Percentiles rank a stretch among this genome's conserved stretches.
Conservation (phyloP, 2,329 filamentous ascomycete species). For the Sphaerulina vaccinii region DNA sequence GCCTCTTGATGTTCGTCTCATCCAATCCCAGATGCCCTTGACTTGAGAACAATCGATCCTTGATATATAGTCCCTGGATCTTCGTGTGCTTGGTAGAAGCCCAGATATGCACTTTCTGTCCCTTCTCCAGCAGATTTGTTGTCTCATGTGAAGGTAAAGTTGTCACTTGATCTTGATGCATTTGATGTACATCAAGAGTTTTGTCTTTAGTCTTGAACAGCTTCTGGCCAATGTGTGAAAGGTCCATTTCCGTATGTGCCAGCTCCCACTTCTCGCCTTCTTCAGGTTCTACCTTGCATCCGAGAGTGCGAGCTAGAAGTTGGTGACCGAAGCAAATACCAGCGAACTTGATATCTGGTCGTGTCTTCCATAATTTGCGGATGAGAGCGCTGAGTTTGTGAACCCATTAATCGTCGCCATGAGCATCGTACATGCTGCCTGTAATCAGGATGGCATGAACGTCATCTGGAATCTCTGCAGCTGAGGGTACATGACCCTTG, state of each 20-base stretch:
- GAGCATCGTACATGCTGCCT: constrained; percentile 50
- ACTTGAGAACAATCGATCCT: constrained; percentile 46
- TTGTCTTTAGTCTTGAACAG: constrained; percentile 42
- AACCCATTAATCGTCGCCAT: constrained; percentile 48
- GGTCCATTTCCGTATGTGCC: constrained; percentile 43
- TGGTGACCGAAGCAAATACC: constrained; percentile 53
- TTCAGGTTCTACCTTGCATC: constrained; percentile 40
- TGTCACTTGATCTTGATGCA: constrained; percentile 49
- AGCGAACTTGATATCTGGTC: constrained; percentile 52
- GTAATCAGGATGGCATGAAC: constrained; percentile 49
- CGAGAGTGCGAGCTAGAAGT: constrained; percentile 46
- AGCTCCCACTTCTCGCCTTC: constrained; percentile 49
- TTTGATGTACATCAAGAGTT: constrained; percentile 46
- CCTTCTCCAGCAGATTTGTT: constrained; percentile 39
- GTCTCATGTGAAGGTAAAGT: constrained; percentile 34
- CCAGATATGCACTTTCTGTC: constrained; percentile 51
- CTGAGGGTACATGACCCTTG: constrained; percentile 49
- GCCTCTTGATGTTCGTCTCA: constrained; percentile 47
- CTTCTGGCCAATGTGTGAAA: constrained; percentile 42
- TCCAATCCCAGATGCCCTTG: constrained; percentile 51
- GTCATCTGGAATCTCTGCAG: constrained; percentile 48
- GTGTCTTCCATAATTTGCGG: constrained; percentile 51
- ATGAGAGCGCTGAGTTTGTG: constrained; percentile 46
- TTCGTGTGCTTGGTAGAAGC: constrained; percentile 46
- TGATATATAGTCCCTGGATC: constrained; percentile 49